Percentiles rank a stretch among this genome's conserved stretches.
Conservation (phyloP, 352 stramenopile species). For the Phytopythium helicoides region DNA sequence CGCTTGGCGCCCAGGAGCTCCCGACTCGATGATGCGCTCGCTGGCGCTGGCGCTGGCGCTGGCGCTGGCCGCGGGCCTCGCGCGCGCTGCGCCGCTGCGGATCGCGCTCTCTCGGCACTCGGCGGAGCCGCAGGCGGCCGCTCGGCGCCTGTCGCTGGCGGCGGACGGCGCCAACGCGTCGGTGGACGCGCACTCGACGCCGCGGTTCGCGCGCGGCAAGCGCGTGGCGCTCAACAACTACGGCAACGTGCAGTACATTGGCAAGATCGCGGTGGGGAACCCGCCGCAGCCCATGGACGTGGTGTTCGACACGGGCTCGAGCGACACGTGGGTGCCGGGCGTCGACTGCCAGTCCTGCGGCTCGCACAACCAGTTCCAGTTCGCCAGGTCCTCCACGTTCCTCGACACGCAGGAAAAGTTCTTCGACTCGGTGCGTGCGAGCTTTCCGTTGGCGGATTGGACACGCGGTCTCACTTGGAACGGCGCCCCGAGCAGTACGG, state of each 20-base stretch:
- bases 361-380: constrained; percentile 56
- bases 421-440: constrained; percentile 48
- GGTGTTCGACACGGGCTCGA: constrained; percentile 83
- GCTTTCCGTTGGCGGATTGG: no score
- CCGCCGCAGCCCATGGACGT: constrained; percentile 61
- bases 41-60: constrained; percentile 1
- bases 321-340: no score
- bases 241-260: constrained; percentile 85
- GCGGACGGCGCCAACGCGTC: constrained; percentile 7
- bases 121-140: background rate
- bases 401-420: constrained; percentile 75
- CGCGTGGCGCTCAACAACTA: constrained; percentile 72
- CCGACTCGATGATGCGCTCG: constrained; percentile 1
- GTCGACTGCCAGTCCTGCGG: constrained; percentile 45
- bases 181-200: constrained; percentile 10
- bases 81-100: constrained; percentile 20
- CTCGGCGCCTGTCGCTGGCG: background rate
- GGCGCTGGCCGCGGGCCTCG: background rate
- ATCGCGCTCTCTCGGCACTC: constrained; percentile 21
- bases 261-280: constrained; percentile 67
- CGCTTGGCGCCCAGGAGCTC: no score
- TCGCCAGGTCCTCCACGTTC: constrained; percentile 56
- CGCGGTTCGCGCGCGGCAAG: constrained; percentile 29
- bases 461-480: background rate
- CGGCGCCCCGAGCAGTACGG: constrained; percentile 41